These are phyloP conservation scores for Botryotinia calthae DNA, from an alignment of 2,329 filamentous ascomycete species.

Conservation along the genomic window DNA sequence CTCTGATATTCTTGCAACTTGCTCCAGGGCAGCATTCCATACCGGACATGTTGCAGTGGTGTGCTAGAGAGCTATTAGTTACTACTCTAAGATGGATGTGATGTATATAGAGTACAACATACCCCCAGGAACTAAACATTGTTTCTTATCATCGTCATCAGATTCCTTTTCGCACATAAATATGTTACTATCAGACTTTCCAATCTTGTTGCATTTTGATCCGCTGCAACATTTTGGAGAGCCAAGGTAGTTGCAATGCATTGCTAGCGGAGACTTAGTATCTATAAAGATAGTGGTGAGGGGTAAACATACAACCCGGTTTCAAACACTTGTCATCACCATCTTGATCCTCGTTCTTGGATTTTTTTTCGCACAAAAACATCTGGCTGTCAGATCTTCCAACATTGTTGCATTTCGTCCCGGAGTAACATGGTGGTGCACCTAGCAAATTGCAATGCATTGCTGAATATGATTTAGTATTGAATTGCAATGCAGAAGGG, in stretches of 20 bases:
- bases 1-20: neutral
- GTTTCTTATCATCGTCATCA: neutral
- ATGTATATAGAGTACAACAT: neutral
- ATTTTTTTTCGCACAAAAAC: neutral
- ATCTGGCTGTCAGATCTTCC: neutral
- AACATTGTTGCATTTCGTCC: neutral
- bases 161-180: neutral
- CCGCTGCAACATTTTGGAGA: neutral
- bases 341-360: neutral
- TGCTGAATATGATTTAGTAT: neutral
- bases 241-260: neutral
- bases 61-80: neutral
- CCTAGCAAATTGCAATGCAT: neutral
- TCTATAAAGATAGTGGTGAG: neutral
- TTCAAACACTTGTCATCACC: neutral
- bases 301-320: neutral
- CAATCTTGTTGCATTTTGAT: neutral
- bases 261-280: neutral
- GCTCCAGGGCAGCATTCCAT: neutral
- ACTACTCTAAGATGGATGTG: no score
- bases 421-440: slow-evolving; percentile 4
- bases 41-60: neutral
- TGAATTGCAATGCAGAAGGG: neutral
- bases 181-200: neutral
- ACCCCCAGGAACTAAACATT: neutral